phyloP scores from a whole-genome alignment of 2,329 filamentous ascomycete species.

The Colletotrichum brevisporum region DNA sequence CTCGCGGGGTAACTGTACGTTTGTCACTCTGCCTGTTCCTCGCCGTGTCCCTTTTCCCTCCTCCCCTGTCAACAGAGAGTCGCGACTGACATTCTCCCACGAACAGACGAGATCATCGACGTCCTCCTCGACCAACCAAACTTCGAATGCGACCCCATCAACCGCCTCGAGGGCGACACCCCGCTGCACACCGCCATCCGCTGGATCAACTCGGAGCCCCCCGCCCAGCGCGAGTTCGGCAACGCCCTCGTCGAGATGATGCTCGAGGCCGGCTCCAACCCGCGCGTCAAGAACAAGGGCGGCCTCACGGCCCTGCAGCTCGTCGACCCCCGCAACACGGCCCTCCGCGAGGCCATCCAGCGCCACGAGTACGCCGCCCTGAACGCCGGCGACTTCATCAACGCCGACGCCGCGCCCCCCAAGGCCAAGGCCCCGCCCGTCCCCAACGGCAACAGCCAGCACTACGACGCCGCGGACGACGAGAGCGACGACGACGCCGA shows the following conservation, averaged over 20 bases:
- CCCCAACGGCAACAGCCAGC: conserved; percentile 42
- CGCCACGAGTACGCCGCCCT: conserved; percentile 77
- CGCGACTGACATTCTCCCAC: conserved; percentile 10
- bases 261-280: conserved; percentile 80
- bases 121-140: conserved; percentile 85
- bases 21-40: neutral
- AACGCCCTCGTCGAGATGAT: conserved; percentile 81
- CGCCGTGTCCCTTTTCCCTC: neutral
- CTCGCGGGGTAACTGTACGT: conserved; percentile 85
- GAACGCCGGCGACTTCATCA: conserved; percentile 71
- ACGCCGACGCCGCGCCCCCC: conserved; percentile 46
- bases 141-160: conserved; percentile 86
- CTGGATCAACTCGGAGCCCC: conserved; percentile 79
- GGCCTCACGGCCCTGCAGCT: conserved; percentile 80
- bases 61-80: neutral
- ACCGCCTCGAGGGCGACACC: conserved; percentile 80
- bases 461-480: conserved; percentile 35
- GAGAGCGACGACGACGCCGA: conserved; percentile 68
- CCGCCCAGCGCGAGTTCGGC: conserved; percentile 75
- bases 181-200: conserved; percentile 84
- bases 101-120: conserved; percentile 84
- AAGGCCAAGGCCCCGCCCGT: conserved; percentile 39
- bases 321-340: conserved; percentile 78
- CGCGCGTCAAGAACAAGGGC: conserved; percentile 76
- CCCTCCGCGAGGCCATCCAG: conserved; percentile 74